Conservation (phyloP, 257 asterid genomes). For the Solanum clarkiae region DNA sequence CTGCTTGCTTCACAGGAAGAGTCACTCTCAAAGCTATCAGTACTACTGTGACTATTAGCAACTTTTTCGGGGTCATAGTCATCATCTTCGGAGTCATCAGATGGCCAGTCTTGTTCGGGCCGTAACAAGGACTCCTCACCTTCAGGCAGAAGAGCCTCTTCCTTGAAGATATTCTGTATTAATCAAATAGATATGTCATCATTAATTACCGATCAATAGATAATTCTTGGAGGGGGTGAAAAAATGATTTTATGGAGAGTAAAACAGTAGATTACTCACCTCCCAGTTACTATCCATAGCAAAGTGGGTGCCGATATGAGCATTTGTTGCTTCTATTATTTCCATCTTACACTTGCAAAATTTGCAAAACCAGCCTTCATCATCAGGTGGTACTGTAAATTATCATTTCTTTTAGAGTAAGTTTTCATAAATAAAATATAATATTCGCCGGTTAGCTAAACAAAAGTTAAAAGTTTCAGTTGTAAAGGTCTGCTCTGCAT, state of each 20-base stretch:
- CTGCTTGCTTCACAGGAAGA: conserved; percentile 33
- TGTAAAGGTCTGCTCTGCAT: neutral
- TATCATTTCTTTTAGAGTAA: conserved; percentile 14
- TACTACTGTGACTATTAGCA: conserved; percentile 28
- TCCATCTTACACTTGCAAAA: conserved; percentile 83
- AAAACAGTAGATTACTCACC: conserved; percentile 19
- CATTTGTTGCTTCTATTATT: conserved; percentile 85
- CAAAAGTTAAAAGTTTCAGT: neutral
- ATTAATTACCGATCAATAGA: neutral
- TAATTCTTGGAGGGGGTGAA: neutral
- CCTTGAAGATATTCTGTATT: conserved; percentile 76
- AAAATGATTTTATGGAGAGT: neutral
- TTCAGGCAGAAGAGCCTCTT: conserved; percentile 77
- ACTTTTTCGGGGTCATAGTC: conserved; percentile 79
- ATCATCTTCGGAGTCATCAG: conserved; percentile 91
- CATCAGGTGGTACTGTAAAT: conserved; percentile 81
- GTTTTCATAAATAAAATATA: neutral
- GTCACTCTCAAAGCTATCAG: conserved; percentile 34
- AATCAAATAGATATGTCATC: conserved; percentile 4
- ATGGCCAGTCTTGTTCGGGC: conserved; percentile 83
- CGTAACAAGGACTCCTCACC: conserved; percentile 38
- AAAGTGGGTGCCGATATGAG: conserved; percentile 91
- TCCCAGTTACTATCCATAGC: conserved; percentile 73
- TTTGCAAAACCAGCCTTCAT: conserved; percentile 97
- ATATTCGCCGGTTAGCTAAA: neutral